Evolutionary conservation across 129 eudicot genomes (phyloP).

Genomic region (Rutidosis leptorrhynchoides): DNA sequence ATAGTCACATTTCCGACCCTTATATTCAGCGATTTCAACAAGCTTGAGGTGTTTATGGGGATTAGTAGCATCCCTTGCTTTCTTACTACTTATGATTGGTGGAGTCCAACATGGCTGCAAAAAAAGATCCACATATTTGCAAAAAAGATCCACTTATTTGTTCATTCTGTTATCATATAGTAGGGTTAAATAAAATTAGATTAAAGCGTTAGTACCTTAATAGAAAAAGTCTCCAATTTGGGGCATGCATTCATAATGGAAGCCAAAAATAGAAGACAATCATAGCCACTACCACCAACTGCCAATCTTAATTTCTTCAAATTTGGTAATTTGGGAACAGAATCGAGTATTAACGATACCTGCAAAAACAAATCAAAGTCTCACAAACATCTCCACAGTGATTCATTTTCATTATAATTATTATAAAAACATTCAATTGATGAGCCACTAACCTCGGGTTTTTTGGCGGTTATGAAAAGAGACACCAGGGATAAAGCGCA

Average conservation of each 20-base stretch:
- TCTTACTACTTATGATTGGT: too few species aligned
- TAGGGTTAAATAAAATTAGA: too few species aligned
- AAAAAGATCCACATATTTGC: too few species aligned
- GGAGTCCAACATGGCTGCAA: too few species aligned
- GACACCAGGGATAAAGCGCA: conserved; percentile 32
- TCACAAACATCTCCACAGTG: not conserved
- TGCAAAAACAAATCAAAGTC: conserved; percentile 11
- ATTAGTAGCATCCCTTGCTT: too few species aligned
- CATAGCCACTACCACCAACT: conserved; percentile 35
- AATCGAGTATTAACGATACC: conserved; percentile 17
- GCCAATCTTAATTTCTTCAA: conserved; percentile 35
- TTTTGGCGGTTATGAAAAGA: conserved; percentile 32
- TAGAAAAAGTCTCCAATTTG: conserved; percentile 28
- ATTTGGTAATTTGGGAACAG: conserved; percentile 21
- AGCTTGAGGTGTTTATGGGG: too few species aligned
- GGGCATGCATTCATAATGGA: conserved; percentile 32
- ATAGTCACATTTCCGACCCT: too few species aligned
- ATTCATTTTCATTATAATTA: too few species aligned
- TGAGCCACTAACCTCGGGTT: conserved; percentile 30
- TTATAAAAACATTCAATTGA: not conserved
- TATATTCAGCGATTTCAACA: too few species aligned
- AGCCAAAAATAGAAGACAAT: conserved; percentile 21
- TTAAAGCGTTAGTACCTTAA: conserved; percentile 25
- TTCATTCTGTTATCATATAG: too few species aligned
- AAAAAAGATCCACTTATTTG: too few species aligned